Conservation (phyloP, 768 basidiomycete species). For the Pisolithus sp. region DNA sequence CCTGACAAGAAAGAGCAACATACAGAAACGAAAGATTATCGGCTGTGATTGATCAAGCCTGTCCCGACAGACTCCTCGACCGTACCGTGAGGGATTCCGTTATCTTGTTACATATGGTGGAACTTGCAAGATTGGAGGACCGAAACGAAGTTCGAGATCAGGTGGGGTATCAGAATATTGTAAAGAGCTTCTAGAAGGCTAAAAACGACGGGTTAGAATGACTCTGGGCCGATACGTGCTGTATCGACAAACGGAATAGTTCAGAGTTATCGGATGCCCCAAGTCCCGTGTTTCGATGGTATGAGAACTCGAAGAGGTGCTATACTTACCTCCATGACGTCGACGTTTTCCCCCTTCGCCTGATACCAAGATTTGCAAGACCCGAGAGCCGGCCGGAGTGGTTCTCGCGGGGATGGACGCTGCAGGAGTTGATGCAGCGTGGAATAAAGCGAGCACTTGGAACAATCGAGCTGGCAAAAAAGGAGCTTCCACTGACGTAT, state of each 20-base stretch:
- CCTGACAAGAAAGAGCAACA: neutral
- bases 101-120: conserved; percentile 1
- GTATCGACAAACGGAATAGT: conserved; percentile 15
- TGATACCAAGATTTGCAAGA: neutral
- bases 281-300: conserved; percentile 16
- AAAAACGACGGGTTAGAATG: conserved; percentile 1
- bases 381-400: conserved; percentile 1
- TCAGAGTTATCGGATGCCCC: conserved; percentile 11
- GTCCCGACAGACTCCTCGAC: neutral
- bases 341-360: neutral
- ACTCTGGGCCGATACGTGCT: conserved; percentile 14
- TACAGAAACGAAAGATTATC: neutral
- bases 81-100: neutral
- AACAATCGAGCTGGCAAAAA: conserved; percentile 33
- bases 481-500: conserved; percentile 39
- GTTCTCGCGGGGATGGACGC: conserved; percentile 14
- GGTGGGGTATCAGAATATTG: neutral
- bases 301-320: conserved; percentile 11
- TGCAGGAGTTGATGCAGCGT: conserved; percentile 27
- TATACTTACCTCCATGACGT: conserved; percentile 12
- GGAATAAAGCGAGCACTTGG: conserved; percentile 42
- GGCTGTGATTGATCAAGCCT: neutral
- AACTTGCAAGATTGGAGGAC: neutral
- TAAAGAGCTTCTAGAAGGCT: neutral
- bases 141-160: neutral